Percentiles rank a stretch among this genome's conserved stretches.
Evolutionary conservation across 768 basidiomycete genomes (phyloP).

Genomic region (Bullera alba): DNA sequence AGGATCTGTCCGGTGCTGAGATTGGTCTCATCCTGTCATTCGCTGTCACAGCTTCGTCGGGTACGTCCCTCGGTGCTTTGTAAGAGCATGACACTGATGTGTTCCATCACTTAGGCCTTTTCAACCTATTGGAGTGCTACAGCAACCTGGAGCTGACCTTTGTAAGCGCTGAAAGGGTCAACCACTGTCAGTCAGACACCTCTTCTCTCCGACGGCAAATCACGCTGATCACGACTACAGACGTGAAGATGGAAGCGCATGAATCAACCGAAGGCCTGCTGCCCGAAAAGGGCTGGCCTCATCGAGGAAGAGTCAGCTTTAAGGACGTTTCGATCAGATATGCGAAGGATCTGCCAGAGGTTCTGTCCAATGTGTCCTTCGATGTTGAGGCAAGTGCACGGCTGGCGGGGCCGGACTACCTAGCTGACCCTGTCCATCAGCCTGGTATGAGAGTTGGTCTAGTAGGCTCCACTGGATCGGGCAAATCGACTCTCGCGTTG

Average conservation of each 20-base stretch:
- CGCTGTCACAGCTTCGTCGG: constrained; percentile 23
- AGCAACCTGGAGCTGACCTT: constrained; percentile 39
- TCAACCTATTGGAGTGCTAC: constrained; percentile 27
- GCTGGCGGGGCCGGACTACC: not conserved
- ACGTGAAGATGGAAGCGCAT: constrained; percentile 22
- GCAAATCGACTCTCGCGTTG: constrained; percentile 41
- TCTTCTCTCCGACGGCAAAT: not conserved
- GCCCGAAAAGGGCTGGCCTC: constrained; percentile 34
- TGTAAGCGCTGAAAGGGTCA: constrained; percentile 43
- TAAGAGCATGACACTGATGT: not conserved
- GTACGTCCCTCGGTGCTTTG: constrained; percentile 5
- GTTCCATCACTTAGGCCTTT: constrained; percentile 16
- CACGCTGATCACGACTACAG: constrained; percentile 8
- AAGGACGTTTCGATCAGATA: constrained; percentile 34
- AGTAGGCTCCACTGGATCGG: constrained; percentile 39
- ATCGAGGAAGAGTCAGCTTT: constrained; percentile 25
- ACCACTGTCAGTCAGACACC: constrained; percentile 29
- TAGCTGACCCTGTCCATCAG: constrained; percentile 8
- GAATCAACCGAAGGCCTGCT: constrained; percentile 15
- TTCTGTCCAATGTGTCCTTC: constrained; percentile 35
- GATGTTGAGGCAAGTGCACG: constrained; percentile 21
- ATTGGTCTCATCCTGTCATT: constrained; percentile 42
- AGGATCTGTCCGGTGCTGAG: constrained; percentile 22
- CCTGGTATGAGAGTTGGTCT: constrained; percentile 39
- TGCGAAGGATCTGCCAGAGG: constrained; percentile 38